phyloP scores from a whole-genome alignment of 371 early-diverging fungal species.

The Dichotomocladium elegans region DNA sequence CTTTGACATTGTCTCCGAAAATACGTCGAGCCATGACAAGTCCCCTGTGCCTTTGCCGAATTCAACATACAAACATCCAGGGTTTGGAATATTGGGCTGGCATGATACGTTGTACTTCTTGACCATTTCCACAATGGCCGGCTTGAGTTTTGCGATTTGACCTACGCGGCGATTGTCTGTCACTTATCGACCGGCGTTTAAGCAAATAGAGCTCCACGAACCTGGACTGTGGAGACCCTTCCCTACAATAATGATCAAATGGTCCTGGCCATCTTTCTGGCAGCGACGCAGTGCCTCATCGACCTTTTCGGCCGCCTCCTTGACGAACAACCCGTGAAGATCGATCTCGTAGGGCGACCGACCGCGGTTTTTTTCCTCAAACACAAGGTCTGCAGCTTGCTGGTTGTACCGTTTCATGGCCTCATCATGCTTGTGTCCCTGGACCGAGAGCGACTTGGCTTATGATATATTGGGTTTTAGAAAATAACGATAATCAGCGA shows the following conservation, averaged over 20 bases:
- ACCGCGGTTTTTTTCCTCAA: conserved; percentile 44
- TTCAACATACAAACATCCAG: conserved; percentile 59
- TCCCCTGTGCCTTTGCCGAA: conserved; percentile 47
- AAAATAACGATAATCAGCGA: neutral
- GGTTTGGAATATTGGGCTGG: conserved; percentile 56
- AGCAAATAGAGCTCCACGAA: no score
- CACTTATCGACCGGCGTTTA: no score
- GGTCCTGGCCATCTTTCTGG: conserved; percentile 29
- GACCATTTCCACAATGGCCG: conserved; percentile 53
- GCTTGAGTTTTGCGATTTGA: conserved; percentile 58
- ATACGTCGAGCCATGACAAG: conserved; percentile 41
- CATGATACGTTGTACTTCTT: conserved; percentile 50
- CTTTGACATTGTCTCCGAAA: conserved; percentile 21
- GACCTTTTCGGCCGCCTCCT: conserved; percentile 51
- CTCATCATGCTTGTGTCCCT: conserved; percentile 48
- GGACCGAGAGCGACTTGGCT: conserved; percentile 52
- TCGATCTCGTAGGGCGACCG: conserved; percentile 53
- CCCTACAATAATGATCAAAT: conserved; percentile 61
- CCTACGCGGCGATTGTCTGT: conserved; percentile 11
- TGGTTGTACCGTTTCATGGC: conserved; percentile 53
- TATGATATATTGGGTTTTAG: neutral
- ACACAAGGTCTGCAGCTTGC: conserved; percentile 50
- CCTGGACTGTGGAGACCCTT: conserved; percentile 56
- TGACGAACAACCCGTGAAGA: conserved; percentile 57
- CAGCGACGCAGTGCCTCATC: conserved; percentile 49